phyloP scores from a whole-genome alignment of 148 eudicot species.

The Persicaria tinctoria region DNA sequence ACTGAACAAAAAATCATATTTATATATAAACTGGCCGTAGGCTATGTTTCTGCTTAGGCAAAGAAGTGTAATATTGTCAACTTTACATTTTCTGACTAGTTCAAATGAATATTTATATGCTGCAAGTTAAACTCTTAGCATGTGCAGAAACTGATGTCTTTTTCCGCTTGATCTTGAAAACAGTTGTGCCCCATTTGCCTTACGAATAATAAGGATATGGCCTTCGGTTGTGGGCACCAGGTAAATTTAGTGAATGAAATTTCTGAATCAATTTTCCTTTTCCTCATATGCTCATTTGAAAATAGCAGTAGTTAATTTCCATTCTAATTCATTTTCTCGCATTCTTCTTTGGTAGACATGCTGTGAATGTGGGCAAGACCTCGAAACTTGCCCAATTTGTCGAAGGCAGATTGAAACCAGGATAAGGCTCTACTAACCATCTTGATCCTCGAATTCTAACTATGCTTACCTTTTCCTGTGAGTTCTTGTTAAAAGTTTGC shows the following conservation, averaged over 20 bases:
- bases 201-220: slow-evolving; percentile 78
- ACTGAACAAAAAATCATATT: too few relatives aligned
- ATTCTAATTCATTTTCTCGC: neutral
- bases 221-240: slow-evolving; percentile 99
- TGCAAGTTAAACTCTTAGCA: neutral
- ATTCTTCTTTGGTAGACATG: slow-evolving; percentile 48
- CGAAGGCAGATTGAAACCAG: slow-evolving; percentile 66
- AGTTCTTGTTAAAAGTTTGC: neutral
- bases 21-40: too few relatives aligned
- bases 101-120: neutral
- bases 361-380: slow-evolving; percentile 72
- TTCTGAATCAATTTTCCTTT: neutral
- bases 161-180: slow-evolving; percentile 1
- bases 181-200: slow-evolving; percentile 88
- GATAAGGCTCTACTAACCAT: slow-evolving; percentile 70
- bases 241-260: slow-evolving; percentile 24
- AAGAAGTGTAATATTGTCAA: neutral
- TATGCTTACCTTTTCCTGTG: neutral
- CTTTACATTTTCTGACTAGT: neutral
- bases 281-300: neutral
- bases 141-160: neutral
- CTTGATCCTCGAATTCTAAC: neutral
- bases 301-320: neutral
- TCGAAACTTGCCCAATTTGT: slow-evolving; percentile 68
- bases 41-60: too few relatives aligned